Conservation (phyloP, 306 rosid species). For the Vigna mungo region DNA sequence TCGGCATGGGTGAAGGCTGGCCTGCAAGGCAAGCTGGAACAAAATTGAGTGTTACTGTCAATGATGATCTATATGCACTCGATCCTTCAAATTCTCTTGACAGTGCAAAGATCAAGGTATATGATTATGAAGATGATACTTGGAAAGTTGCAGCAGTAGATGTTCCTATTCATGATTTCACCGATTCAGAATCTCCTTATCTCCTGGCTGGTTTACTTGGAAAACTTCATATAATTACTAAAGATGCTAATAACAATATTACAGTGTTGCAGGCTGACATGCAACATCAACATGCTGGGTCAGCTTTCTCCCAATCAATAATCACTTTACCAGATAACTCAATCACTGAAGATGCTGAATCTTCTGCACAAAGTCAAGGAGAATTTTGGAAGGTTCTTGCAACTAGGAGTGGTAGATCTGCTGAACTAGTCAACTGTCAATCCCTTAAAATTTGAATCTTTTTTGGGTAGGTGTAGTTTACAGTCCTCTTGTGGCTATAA, state of each 20-base stretch:
- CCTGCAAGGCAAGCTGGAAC: constrained; percentile 65
- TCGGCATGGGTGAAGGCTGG: constrained; percentile 60
- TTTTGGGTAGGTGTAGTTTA: neutral
- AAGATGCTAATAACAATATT: constrained; percentile 55
- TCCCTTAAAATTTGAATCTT: constrained; percentile 44
- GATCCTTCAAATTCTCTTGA: constrained; percentile 55
- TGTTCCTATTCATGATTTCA: constrained; percentile 51
- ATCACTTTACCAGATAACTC: constrained; percentile 38
- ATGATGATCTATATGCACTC: constrained; percentile 51
- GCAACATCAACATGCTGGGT: constrained; percentile 36
- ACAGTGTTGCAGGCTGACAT: constrained; percentile 52
- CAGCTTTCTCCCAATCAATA: constrained; percentile 39
- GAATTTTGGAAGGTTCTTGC: constrained; percentile 43
- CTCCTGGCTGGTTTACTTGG: constrained; percentile 59
- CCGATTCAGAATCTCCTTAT: constrained; percentile 57
- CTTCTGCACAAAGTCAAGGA: constrained; percentile 25
- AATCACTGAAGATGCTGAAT: constrained; percentile 35
- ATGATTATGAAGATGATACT: constrained; percentile 54
- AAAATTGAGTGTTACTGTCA: constrained; percentile 48
- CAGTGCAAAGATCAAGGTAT: constrained; percentile 52
- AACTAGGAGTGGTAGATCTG: constrained; percentile 30
- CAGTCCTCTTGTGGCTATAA: neutral
- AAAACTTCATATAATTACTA: constrained; percentile 56
- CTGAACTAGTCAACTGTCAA: constrained; percentile 48
- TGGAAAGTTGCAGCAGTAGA: constrained; percentile 60